Evolutionary conservation across 2,329 filamentous ascomycete genomes (phyloP).

Genomic region (Claviceps monticola): DNA sequence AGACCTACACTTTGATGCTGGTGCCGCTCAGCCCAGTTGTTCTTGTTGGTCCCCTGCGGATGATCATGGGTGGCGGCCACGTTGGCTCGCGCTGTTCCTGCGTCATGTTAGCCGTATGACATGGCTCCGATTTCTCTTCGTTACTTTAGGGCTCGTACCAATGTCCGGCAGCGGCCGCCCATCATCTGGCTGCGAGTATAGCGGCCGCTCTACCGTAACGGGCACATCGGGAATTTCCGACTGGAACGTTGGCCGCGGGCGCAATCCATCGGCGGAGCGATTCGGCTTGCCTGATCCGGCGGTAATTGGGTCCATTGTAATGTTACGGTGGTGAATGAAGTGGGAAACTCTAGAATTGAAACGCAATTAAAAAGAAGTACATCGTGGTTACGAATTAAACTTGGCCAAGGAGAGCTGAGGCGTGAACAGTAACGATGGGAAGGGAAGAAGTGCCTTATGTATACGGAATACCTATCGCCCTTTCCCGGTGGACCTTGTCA

Average conservation of each 20-base stretch:
- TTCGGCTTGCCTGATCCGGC: background rate
- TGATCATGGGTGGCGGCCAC: slow-evolving; percentile 20
- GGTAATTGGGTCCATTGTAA: background rate
- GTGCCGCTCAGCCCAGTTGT: slow-evolving; percentile 17
- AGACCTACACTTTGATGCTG: slow-evolving; percentile 16
- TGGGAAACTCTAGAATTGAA: too few species aligned
- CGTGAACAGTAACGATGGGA: too few species aligned
- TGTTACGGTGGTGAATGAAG: too few species aligned
- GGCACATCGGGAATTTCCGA: slow-evolving; percentile 4
- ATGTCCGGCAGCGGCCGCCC: slow-evolving; percentile 14
- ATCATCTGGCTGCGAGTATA: slow-evolving; percentile 16
- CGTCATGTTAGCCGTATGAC: background rate
- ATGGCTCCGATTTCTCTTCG: too few species aligned
- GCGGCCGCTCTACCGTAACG: slow-evolving; percentile 15
- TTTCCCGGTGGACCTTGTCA: too few species aligned
- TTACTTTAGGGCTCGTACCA: slow-evolving; percentile 8
- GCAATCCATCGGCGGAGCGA: background rate
- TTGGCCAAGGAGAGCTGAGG: too few species aligned
- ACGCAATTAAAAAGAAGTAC: too few species aligned
- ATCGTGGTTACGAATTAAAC: too few species aligned
- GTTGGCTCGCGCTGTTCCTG: slow-evolving; percentile 22
- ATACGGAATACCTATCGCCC: too few species aligned
- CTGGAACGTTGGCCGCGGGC: background rate
- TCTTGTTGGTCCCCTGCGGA: slow-evolving; percentile 20
- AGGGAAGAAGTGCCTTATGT: too few species aligned